A percentile compares a stretch with the other conserved stretches of the same genome.
Evolutionary conservation across 75 land plant species (phyloP).

Genomic region (Ceratopteris richardii): DNA sequence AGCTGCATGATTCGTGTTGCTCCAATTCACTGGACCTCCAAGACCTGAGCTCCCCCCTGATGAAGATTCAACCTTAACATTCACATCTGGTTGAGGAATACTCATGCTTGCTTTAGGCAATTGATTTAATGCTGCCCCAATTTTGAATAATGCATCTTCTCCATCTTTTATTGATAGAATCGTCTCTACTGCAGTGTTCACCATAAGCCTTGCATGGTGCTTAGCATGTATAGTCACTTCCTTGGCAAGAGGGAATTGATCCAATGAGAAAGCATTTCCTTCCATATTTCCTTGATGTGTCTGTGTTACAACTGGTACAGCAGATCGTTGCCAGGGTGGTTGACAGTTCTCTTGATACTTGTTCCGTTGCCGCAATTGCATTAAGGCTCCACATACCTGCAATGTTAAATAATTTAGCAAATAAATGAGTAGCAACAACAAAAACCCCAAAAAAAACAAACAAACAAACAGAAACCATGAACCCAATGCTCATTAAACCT

Average conservation of each 20-base stretch:
- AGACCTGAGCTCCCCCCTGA: slow-evolving; percentile 10
- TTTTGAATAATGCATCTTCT: slow-evolving; percentile 31
- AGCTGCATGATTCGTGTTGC: slow-evolving; percentile 17
- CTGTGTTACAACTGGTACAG: slow-evolving; percentile 11
- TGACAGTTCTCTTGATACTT: slow-evolving; percentile 43
- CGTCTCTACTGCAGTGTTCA: slow-evolving; percentile 72
- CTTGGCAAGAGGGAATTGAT: slow-evolving; percentile 36
- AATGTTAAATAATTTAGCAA: background rate
- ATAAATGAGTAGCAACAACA: background rate
- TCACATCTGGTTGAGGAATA: slow-evolving; percentile 19
- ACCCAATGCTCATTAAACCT: no score
- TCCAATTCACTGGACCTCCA: slow-evolving; percentile 5
- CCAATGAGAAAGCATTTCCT: slow-evolving; percentile 21
- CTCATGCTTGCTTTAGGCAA: slow-evolving; percentile 20
- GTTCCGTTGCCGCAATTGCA: slow-evolving; percentile 59
- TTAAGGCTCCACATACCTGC: slow-evolving; percentile 65
- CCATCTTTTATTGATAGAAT: slow-evolving; percentile 40
- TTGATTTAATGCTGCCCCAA: slow-evolving; percentile 50
- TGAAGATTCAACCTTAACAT: slow-evolving; percentile 16
- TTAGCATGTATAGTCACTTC: slow-evolving; percentile 65
- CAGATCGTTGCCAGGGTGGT: slow-evolving; percentile 31
- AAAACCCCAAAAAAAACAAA: no score
- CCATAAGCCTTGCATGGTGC: slow-evolving; percentile 61
- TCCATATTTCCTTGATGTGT: slow-evolving; percentile 16
- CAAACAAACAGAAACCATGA: no score